Base-by-base conservation (phyloP, 2,329 filamentous ascomycete species). In the Diplodia seriata region DNA sequence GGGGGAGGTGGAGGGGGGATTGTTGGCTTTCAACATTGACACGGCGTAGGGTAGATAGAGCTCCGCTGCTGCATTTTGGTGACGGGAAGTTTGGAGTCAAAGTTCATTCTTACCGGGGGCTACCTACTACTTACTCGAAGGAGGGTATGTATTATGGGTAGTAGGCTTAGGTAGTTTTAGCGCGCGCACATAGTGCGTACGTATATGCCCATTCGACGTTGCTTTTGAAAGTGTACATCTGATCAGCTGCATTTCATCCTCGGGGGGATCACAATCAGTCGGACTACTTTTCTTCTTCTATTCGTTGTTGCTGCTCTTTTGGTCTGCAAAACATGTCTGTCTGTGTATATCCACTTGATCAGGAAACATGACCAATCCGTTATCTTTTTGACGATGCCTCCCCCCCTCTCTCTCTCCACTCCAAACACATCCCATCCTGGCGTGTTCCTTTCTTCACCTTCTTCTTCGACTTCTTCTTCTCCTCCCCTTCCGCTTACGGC, bases 401-500 rank as follows among this genome's bases (percentile, higher is more conserved):
- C 15, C 51, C 51, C 20, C 36, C 33, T 8, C n/a, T 15, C 9
- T 31, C 11, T 23, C 26, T 26, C 26, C 26, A 26, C 26, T 26
- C 26, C 26, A 26, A 26, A 26, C 26, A 26, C 26, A 3, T 26
- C 3, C 26, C 26, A 26, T 4, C 26, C 26, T 26, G 26, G 26
- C 26, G 26, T 26, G 4, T 26, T 26, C 3, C 26, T 26, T 4
- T 20, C 20, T 36, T 3, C 20, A 9, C 15, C 20, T 62, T 29
- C 31, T 9, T 7, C 31, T 33, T n/a, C 62, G 8, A 18, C 47
- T n/a, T 20, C 20, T 62, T 29, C 7, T 9, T 7, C 31, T 33
- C 31, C 47, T 2, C 11, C 1, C 12, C 26, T 26, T n/a, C 8
- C 29, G 47, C 14, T 59, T 80, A 84, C 66, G 83, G 83, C 70